phyloP scores from a whole-genome alignment of 768 basidiomycete genomes.

The Hysterangium stoloniferum region DNA sequence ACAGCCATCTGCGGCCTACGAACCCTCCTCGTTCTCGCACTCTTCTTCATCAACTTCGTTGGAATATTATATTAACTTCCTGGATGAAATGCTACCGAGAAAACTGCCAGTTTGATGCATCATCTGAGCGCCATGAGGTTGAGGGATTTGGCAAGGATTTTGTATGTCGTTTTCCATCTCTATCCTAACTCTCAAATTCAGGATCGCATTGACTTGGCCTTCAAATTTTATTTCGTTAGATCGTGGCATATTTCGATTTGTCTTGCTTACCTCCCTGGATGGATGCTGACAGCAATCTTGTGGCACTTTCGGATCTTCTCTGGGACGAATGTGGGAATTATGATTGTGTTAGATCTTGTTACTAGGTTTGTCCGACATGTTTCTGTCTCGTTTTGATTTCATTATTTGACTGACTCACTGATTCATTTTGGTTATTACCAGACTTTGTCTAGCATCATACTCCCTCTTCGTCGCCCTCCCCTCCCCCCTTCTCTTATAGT shows the following conservation, averaged over 20 bases:
- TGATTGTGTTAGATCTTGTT: constrained; percentile 59
- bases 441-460: constrained; percentile 61
- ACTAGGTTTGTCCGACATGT: constrained; percentile 33
- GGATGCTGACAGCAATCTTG: constrained; percentile 56
- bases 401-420: background rate
- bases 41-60: constrained; percentile 67
- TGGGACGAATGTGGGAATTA: constrained; percentile 46
- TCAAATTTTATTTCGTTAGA: constrained; percentile 21
- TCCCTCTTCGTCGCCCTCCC: constrained; percentile 63
- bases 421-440: too few species aligned
- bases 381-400: background rate
- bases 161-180: too few species aligned
- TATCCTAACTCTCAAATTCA: too few species aligned
- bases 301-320: constrained; percentile 68
- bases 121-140: constrained; percentile 82
- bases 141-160: constrained; percentile 56
- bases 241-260: constrained; percentile 65
- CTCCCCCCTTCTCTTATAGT: constrained; percentile 67
- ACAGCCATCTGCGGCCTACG: constrained; percentile 57
- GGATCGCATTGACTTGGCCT: too few species aligned
- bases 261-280: constrained; percentile 65
- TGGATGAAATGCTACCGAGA: constrained; percentile 58
- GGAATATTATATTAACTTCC: constrained; percentile 76
- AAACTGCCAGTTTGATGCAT: constrained; percentile 53
- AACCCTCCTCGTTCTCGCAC: constrained; percentile 54